phyloP scores from a whole-genome alignment of 371 early-diverging fungal species.

The Haplosporangium sp. region DNA sequence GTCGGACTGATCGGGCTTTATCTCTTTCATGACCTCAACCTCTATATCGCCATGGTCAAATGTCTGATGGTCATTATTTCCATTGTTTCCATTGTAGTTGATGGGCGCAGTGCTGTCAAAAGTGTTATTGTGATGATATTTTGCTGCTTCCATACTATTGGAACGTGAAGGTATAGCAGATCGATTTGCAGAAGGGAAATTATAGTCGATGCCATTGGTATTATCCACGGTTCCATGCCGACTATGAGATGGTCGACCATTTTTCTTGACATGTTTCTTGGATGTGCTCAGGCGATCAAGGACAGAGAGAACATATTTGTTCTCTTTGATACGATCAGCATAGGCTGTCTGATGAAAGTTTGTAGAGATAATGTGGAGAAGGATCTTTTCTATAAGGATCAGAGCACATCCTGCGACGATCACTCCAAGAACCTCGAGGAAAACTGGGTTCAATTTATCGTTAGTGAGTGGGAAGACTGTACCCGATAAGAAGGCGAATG shows the following conservation, averaged over 20 bases:
- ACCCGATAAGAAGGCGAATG: slow-evolving; percentile 44
- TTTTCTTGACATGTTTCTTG: slow-evolving; percentile 38
- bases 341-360: slow-evolving; percentile 70
- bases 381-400: slow-evolving; percentile 43
- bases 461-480: slow-evolving; percentile 17
- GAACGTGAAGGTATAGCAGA: slow-evolving; percentile 32
- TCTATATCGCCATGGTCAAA: background rate
- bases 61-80: background rate
- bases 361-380: slow-evolving; percentile 54
- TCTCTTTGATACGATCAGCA: slow-evolving; percentile 65
- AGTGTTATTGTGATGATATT: background rate
- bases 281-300: slow-evolving; percentile 41
- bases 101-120: background rate
- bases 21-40: slow-evolving; percentile 19
- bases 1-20: background rate
- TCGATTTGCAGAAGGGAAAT: slow-evolving; percentile 23
- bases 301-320: slow-evolving; percentile 60
- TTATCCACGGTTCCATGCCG: slow-evolving; percentile 33
- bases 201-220: slow-evolving; percentile 12
- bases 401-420: slow-evolving; percentile 39
- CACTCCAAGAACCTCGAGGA: slow-evolving; percentile 34
- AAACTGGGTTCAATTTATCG: slow-evolving; percentile 24
- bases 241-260: slow-evolving; percentile 34
- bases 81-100: slow-evolving; percentile 1
- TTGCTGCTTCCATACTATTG: slow-evolving; percentile 33